Conservation (phyloP, 345 rosid genomes). For the Populus davidiana region DNA sequence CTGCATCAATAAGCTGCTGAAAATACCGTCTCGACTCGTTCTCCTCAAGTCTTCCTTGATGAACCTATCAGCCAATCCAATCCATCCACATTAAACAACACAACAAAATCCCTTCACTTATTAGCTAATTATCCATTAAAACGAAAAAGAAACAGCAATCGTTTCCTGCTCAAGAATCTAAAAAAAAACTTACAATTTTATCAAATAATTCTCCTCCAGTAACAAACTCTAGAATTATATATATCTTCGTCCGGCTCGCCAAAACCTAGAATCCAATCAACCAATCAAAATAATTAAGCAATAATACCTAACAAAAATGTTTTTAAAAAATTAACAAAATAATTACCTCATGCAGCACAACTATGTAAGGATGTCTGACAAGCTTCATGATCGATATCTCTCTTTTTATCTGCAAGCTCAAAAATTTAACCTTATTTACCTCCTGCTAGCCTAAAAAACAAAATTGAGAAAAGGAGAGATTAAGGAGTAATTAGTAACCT, state of each 20-base stretch:
- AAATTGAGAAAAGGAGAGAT: background rate
- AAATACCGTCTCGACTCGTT: conserved; percentile 70
- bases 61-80: conserved; percentile 39
- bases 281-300: background rate
- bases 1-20: conserved; percentile 91
- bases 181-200: conserved; percentile 60
- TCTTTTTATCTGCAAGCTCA: conserved; percentile 56
- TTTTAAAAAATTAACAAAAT: background rate
- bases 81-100: background rate
- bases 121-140: background rate
- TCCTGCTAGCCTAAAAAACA: background rate
- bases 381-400: conserved; percentile 95
- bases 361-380: conserved; percentile 81
- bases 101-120: background rate
- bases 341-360: conserved; percentile 73
- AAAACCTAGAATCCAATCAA: conserved; percentile 47
- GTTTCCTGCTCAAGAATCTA: background rate
- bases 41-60: conserved; percentile 64
- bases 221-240: conserved; percentile 85
- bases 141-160: background rate
- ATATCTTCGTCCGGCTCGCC: conserved; percentile 71
- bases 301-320: background rate
- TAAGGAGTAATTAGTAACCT: conserved; percentile 42
- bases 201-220: conserved; percentile 86
- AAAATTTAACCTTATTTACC: background rate